Conservation (phyloP, 2,329 filamentous ascomycete species). For the Penicillium sp. region DNA sequence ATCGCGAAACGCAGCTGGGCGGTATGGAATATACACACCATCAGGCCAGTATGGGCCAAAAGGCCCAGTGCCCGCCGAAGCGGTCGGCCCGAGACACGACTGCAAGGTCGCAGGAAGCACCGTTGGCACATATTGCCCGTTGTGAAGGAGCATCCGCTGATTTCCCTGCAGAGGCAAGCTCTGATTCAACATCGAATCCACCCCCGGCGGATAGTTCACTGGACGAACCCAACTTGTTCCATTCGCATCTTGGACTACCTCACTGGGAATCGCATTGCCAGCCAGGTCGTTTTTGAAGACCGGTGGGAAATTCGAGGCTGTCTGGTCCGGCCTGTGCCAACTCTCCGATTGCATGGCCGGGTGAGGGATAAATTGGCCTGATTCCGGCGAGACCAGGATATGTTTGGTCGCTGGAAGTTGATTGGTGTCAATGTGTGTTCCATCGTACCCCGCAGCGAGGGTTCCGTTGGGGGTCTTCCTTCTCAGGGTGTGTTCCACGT, state of each 20-base stretch:
- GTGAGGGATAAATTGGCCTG: constrained; percentile 37
- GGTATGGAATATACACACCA: constrained; percentile 63
- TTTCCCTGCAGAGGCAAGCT: constrained; percentile 47
- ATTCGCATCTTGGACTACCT: constrained; percentile 35
- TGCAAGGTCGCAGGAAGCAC: constrained; percentile 62
- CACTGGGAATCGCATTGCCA: constrained; percentile 28
- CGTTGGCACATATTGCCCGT: constrained; percentile 57
- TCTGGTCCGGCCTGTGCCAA: constrained; percentile 36
- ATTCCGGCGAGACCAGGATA: constrained; percentile 68
- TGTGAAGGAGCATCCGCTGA: constrained; percentile 45
- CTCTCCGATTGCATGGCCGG: constrained; percentile 33
- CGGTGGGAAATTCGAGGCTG: constrained; percentile 40
- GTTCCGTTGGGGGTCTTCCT: constrained; percentile 95
- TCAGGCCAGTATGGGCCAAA: constrained; percentile 67
- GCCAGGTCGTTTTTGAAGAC: constrained; percentile 39
- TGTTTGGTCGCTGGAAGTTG: constrained; percentile 76
- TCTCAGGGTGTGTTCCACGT: constrained; percentile 73
- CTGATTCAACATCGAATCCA: constrained; percentile 65
- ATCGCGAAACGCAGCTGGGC: constrained; percentile 60
- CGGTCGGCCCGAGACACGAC: constrained; percentile 59
- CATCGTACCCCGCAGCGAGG: constrained; percentile 87
- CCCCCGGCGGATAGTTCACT: constrained; percentile 52
- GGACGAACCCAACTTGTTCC: constrained; percentile 46
- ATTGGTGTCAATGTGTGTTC: constrained; percentile 70
- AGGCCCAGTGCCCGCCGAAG: constrained; percentile 57